Conservation (phyloP, 2,329 filamentous ascomycete species). For the Stachybotrys chartarum region DNA sequence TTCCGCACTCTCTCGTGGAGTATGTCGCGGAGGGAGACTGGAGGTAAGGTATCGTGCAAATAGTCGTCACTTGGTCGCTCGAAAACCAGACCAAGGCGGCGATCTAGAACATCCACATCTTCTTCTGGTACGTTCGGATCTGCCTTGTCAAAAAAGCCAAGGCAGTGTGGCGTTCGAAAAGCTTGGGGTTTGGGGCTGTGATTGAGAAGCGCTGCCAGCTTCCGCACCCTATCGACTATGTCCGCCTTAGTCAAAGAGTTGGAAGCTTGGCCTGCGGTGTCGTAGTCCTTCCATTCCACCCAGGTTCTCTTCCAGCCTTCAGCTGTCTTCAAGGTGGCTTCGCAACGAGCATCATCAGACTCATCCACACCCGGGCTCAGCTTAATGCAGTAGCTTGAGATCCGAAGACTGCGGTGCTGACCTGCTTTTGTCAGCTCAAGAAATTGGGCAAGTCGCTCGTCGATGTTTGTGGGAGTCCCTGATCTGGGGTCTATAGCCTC, state of each 20-base stretch:
- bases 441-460: slow-evolving; percentile 28
- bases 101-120: slow-evolving; percentile 32
- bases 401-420: slow-evolving; percentile 21
- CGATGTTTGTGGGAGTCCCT: slow-evolving; percentile 17
- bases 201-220: slow-evolving; percentile 39
- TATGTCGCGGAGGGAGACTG: slow-evolving; percentile 40
- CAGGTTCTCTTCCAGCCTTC: slow-evolving; percentile 33
- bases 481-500: slow-evolving; percentile 33
- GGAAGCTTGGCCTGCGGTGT: slow-evolving; percentile 22
- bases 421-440: slow-evolving; percentile 29
- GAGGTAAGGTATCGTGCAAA: slow-evolving; percentile 27
- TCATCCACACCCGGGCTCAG: slow-evolving; percentile 23
- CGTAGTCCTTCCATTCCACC: slow-evolving; percentile 46
- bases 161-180: slow-evolving; percentile 42
- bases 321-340: slow-evolving; percentile 27
- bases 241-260: slow-evolving; percentile 31
- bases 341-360: slow-evolving; percentile 27
- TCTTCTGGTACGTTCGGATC: slow-evolving; percentile 23
- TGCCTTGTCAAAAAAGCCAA: slow-evolving; percentile 42
- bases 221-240: slow-evolving; percentile 36
- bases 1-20: slow-evolving; percentile 29
- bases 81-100: slow-evolving; percentile 46
- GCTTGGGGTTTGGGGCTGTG: slow-evolving; percentile 39
- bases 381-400: slow-evolving; percentile 27
- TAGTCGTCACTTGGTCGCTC: slow-evolving; percentile 34